These are phyloP conservation scores for Prosopis cineraria DNA, from an alignment of 306 rosid species.

Conservation along the genomic window DNA sequence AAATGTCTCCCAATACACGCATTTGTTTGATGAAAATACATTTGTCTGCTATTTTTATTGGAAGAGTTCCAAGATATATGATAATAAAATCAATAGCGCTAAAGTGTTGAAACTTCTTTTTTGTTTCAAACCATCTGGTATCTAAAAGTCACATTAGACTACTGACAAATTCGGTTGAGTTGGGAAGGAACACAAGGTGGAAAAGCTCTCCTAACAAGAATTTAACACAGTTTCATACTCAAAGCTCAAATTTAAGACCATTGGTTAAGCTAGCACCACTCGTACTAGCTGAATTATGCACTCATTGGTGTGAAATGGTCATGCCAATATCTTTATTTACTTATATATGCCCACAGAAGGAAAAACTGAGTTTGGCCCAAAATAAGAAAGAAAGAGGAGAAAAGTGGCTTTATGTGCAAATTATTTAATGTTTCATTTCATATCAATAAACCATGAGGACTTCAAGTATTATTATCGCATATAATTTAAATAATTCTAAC, in stretches of 20 bases:
- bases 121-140: not conserved
- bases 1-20: not conserved
- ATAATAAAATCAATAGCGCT: not conserved
- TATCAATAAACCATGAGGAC: slow-evolving; percentile 32
- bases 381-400: not conserved
- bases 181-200: not conserved
- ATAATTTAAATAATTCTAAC: slow-evolving; percentile 37
- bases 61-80: not conserved
- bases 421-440: slow-evolving; percentile 31
- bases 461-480: slow-evolving; percentile 20
- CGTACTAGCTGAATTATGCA: no score
- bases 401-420: not conserved
- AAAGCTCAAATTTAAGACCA: no score
- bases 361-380: not conserved
- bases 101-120: not conserved
- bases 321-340: not conserved
- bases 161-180: not conserved
- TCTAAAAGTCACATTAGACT: not conserved
- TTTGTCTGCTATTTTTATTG: not conserved
- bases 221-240: not conserved
- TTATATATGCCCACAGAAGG: no score
- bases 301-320: no score
- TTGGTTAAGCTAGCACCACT: no score
- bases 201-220: not conserved
- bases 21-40: not conserved